Evolutionary conservation across 345 rosid species (phyloP).

Genomic region (Eucalyptus caleyi): DNA sequence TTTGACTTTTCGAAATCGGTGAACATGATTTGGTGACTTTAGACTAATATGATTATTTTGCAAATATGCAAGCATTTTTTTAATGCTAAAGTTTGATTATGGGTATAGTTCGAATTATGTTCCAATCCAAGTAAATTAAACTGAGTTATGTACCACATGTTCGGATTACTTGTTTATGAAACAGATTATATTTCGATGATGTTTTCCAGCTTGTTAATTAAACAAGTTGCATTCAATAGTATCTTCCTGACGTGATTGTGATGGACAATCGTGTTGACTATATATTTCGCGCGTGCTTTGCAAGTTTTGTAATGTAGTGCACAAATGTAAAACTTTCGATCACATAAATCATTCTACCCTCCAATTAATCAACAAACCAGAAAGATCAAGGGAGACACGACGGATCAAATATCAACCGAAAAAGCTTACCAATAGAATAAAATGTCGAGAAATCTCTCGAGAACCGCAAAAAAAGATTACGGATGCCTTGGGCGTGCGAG

Average conservation of each 20-base stretch:
- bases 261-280: accelerated
- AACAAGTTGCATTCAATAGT: not conserved
- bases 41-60: not conserved
- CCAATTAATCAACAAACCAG: not conserved
- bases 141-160: not conserved
- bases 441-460: not conserved
- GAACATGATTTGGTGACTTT: not conserved
- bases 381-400: not conserved
- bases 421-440: not conserved
- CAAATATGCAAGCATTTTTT: not conserved
- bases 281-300: not conserved
- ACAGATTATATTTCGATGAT: accelerated
- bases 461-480: too few relatives aligned
- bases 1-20: not conserved
- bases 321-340: not conserved
- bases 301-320: not conserved
- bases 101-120: not conserved
- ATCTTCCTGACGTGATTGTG: not conserved
- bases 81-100: not conserved
- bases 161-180: not conserved
- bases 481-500: not conserved
- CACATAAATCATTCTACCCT: not conserved
- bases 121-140: not conserved
- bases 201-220: not conserved
- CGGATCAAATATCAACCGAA: not conserved